Conservation (phyloP, 495 filamentous ascomycete species). For the Penicillium diatomitis region DNA sequence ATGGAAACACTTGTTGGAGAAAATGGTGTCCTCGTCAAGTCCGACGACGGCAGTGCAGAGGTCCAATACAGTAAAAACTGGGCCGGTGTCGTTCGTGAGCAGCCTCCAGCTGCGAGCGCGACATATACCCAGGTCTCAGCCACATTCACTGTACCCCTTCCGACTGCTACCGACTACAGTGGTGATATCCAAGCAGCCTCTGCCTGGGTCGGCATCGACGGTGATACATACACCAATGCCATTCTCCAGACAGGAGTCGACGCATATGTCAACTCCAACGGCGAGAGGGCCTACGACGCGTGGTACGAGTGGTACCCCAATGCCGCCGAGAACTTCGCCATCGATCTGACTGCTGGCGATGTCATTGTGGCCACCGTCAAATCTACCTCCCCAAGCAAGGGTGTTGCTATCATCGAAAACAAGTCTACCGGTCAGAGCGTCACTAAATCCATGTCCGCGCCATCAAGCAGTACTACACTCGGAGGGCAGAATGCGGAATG, state of each 20-base stretch:
- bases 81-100: conserved; percentile 46
- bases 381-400: conserved; percentile 36
- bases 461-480: conserved; percentile 24
- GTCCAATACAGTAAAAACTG: conserved; percentile 51
- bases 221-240: conserved; percentile 45
- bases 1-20: conserved; percentile 3
- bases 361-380: conserved; percentile 46
- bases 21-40: conserved; percentile 12
- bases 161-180: conserved; percentile 30
- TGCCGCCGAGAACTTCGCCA: conserved; percentile 45
- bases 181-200: conserved; percentile 38
- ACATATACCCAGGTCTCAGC: conserved; percentile 45
- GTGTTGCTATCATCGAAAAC: conserved; percentile 50
- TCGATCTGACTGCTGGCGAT: conserved; percentile 46
- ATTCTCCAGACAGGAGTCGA: conserved; percentile 57
- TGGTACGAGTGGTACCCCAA: conserved; percentile 63
- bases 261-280: conserved; percentile 34
- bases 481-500: conserved; percentile 49
- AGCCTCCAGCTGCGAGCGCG: conserved; percentile 25
- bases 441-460: conserved; percentile 39
- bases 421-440: conserved; percentile 44
- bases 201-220: conserved; percentile 58
- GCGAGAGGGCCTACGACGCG: conserved; percentile 35
- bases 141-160: conserved; percentile 46
- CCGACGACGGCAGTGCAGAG: conserved; percentile 7